phyloP scores from a whole-genome alignment of 371 early-diverging fungal species.

The Chytridium lagenaria region DNA sequence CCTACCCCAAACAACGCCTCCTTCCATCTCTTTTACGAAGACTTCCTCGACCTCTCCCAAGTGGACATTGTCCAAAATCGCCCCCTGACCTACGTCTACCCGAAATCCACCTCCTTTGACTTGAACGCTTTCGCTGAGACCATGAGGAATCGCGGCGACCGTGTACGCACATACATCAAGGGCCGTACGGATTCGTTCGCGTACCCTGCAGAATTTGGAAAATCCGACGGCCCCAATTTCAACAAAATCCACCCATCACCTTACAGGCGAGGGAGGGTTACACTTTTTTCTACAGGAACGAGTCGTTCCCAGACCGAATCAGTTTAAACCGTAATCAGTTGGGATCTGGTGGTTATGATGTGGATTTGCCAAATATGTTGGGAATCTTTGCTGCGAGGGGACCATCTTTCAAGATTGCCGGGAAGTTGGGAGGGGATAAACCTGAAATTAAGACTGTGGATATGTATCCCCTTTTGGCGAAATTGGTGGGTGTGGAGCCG shows the following conservation, averaged over 20 bases:
- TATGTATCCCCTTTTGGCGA: constrained; percentile 11
- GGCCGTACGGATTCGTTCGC: constrained; percentile 2
- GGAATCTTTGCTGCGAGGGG: constrained; percentile 27
- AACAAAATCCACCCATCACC: constrained; percentile 17
- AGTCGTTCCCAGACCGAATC: neutral
- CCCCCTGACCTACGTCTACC: constrained; percentile 26
- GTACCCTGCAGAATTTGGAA: constrained; percentile 7
- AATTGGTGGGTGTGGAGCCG: constrained; percentile 7
- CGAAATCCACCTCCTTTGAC: neutral
- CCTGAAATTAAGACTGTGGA: constrained; percentile 7
- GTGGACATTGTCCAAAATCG: constrained; percentile 27
- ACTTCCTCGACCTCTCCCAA: constrained; percentile 6
- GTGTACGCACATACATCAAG: neutral
- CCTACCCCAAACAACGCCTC: neutral
- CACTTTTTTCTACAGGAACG: constrained; percentile 9
- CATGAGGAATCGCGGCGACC: neutral
- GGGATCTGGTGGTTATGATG: constrained; percentile 19
- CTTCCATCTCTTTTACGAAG: constrained; percentile 24
- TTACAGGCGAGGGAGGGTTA: constrained; percentile 18
- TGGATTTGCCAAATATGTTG: neutral
- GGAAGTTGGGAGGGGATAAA: neutral
- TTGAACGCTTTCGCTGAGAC: neutral
- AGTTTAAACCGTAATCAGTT: constrained; percentile 2
- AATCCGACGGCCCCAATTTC: neutral
- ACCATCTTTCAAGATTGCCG: constrained; percentile 13